Evolutionary conservation across 2,329 filamentous ascomycete species (phyloP).

Genomic region (Pseudogymnoascus sp.): DNA sequence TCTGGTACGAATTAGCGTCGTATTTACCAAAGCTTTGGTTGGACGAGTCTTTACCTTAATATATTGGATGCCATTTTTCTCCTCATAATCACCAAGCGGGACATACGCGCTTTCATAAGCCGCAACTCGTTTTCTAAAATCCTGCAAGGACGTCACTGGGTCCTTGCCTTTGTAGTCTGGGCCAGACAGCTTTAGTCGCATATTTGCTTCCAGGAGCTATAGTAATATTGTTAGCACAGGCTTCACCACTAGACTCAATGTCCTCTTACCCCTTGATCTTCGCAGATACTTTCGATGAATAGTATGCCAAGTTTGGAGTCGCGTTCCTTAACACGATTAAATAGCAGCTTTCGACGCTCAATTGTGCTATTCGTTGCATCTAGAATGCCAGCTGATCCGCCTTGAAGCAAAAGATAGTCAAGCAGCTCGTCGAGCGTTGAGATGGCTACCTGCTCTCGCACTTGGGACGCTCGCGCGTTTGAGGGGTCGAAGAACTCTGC

Average conservation of each 20-base stretch:
- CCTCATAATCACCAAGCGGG: constrained; percentile 83
- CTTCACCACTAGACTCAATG: neutral
- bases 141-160: constrained; percentile 69
- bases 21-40: neutral
- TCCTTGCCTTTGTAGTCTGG: constrained; percentile 96
- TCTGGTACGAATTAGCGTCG: constrained; percentile 37
- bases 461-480: constrained; percentile 70
- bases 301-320: constrained; percentile 86
- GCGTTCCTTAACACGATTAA: constrained; percentile 70
- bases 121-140: constrained; percentile 87
- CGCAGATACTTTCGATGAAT: constrained; percentile 91
- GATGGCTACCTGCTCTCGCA: constrained; percentile 86
- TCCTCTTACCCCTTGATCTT: constrained; percentile 58
- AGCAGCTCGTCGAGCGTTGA: constrained; percentile 87
- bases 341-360: constrained; percentile 71
- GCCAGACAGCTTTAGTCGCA: constrained; percentile 91
- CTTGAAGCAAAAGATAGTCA: constrained; percentile 74
- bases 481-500: constrained; percentile 89
- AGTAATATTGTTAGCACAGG: constrained; percentile 11
- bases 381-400: constrained; percentile 86
- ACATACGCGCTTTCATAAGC: constrained; percentile 94
- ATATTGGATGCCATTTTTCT: constrained; percentile 83
- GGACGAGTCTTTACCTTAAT: constrained; percentile 56
- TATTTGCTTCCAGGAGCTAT: constrained; percentile 80
- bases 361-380: constrained; percentile 97